Evolutionary conservation across 2,329 filamentous ascomycete species (phyloP), one percentile per base, ranked within the genome.

Genomic region (Metarhizium rileyi): DNA sequence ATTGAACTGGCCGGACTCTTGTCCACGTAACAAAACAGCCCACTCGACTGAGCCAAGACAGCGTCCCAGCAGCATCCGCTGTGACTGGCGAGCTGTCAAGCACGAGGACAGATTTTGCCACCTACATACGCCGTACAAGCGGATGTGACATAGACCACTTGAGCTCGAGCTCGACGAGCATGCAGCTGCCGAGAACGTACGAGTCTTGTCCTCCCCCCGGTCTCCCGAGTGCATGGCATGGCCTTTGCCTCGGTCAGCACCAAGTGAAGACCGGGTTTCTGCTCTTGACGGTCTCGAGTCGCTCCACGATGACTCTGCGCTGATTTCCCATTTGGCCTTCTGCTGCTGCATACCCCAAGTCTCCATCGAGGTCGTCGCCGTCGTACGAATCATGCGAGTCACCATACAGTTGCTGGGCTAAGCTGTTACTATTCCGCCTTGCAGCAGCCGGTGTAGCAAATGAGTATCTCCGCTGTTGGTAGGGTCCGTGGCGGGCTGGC

Each of bases 221-320:
- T 28, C 12, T 14, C 30, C 12, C 12, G 27, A 10, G 5, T 12
- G 10, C 12, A 33, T 16, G 12, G n/a, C 12, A 45, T 28, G 25
- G 43, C 26, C 14, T 10, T 3, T 18, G 16, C 38, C 20, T 25
- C 5, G 5, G 20, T 45, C 26, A 97, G 73, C 93, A 98, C 87
- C 93, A 98, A 42, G 87, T 95, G 68, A 98, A 98, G 28, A 98
- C 90, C 2, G 93, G 93, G 63, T 95, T 94, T 65, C 86, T 86
- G 63, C 84, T 88, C 76, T 97, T 97, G 54, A 98, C 93, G 52
- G 91, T 87, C 73, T 98, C 93, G 51, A 98, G 71, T 55, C 93
- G 77, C 74, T 98, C 93, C 44, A 98, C 90, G 73, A 98, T 97
- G 44, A 98, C 93, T 68, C 93, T 95, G 59, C 90, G 80, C 64